A percentile compares a stretch with the other conserved stretches of the same genome.
Evolutionary conservation across 2,329 filamentous ascomycete species (phyloP).

Genomic region (Sporothrix schenckii): DNA sequence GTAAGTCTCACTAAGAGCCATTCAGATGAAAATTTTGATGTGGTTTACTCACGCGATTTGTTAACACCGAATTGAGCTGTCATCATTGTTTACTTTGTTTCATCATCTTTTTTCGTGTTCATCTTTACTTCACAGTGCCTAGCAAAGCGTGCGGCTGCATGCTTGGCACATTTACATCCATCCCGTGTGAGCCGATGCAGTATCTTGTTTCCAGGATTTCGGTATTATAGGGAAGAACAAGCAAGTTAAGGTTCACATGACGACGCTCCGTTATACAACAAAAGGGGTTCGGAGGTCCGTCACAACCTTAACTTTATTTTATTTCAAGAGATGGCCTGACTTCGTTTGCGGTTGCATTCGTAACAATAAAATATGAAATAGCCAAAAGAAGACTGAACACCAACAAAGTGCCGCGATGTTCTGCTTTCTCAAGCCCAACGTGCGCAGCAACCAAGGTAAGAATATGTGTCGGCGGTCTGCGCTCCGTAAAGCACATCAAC

Average conservation of each 20-base stretch:
- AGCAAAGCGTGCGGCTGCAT: no score
- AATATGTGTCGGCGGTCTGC: no score
- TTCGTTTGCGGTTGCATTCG: no score
- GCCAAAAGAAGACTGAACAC: background rate
- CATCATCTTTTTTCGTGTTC: background rate
- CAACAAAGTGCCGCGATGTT: background rate
- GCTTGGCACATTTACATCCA: background rate
- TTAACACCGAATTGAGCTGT: no score
- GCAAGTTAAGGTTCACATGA: background rate
- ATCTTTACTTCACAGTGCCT: no score
- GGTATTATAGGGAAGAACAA: background rate
- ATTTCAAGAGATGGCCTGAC: background rate
- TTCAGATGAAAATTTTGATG: no score
- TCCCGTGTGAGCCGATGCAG: background rate
- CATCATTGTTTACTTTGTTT: background rate
- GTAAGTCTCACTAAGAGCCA: no score
- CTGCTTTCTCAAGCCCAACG: background rate
- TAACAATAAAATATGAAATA: background rate
- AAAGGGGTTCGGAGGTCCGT: background rate
- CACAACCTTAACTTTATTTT: conserved; percentile 16
- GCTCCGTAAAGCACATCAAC: background rate
- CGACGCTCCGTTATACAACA: background rate
- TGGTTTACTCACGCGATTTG: no score
- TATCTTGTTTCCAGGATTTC: background rate
- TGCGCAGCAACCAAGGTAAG: background rate